phyloP scores from a whole-genome alignment of 139 green algal species.

The Pedinophyceae sp. region DNA sequence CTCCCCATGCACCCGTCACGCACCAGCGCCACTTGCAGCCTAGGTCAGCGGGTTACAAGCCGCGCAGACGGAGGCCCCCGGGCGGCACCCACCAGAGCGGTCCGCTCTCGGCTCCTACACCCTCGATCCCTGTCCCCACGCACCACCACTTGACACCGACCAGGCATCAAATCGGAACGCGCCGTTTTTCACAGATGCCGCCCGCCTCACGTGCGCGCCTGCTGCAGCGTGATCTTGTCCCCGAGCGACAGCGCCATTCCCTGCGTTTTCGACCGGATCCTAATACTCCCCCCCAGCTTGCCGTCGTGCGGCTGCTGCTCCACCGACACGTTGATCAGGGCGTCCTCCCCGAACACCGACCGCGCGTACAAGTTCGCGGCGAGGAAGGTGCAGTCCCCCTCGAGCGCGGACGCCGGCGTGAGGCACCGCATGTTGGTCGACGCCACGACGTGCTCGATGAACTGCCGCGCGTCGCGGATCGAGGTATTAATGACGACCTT shows the following conservation, averaged over 20 bases:
- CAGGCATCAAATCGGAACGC: too few species aligned
- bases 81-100: too few species aligned
- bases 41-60: too few species aligned
- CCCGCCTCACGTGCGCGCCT: too few species aligned
- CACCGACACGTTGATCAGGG: constrained; percentile 91
- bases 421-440: constrained; percentile 96
- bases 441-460: constrained; percentile 86
- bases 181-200: too few species aligned
- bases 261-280: constrained; percentile 80
- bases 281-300: constrained; percentile 80
- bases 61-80: too few species aligned
- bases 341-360: constrained; percentile 94
- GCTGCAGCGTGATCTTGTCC: constrained; percentile 98
- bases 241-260: constrained; percentile 85
- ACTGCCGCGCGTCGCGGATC: constrained; percentile 66
- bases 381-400: constrained; percentile 83
- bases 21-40: too few species aligned
- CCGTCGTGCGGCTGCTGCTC: constrained; percentile 68
- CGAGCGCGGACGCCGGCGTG: constrained; percentile 66
- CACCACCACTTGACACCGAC: too few species aligned
- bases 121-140: too few species aligned
- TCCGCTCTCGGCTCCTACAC: too few species aligned
- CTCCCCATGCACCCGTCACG: too few species aligned
- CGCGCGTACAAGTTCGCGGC: constrained; percentile 93
- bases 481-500: constrained; percentile 95